phyloP scores from a whole-genome alignment of 495 filamentous ascomycete species.

The Talaromyces proteolyticus region DNA sequence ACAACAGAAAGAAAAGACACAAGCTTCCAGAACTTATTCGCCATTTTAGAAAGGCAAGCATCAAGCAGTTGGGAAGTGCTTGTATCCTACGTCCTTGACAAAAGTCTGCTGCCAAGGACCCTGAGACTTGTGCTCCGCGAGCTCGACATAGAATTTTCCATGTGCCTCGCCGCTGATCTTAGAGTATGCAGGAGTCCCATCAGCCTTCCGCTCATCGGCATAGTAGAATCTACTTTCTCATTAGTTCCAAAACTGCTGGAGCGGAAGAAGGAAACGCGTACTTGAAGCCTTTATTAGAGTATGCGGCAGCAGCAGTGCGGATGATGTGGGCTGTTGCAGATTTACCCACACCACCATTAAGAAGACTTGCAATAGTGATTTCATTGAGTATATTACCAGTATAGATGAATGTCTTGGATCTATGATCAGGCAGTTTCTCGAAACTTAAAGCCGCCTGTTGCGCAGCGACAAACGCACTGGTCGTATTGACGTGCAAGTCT shows the following conservation, averaged over 20 bases:
- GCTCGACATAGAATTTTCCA: constrained; percentile 33
- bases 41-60: no score
- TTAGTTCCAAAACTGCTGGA: constrained; percentile 2
- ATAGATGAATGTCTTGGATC: constrained; percentile 40
- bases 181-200: constrained; percentile 21
- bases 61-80: no score
- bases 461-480: constrained; percentile 36
- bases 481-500: constrained; percentile 37
- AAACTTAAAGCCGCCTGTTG: constrained; percentile 35
- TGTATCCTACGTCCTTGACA: no score
- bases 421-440: constrained; percentile 22
- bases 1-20: no score
- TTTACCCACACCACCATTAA: constrained; percentile 38
- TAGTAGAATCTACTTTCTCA: constrained; percentile 39
- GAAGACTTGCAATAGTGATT: constrained; percentile 17
- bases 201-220: constrained; percentile 35
- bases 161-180: constrained; percentile 32
- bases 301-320: constrained; percentile 27
- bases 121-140: no score
- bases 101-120: no score
- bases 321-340: constrained; percentile 40
- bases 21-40: no score
- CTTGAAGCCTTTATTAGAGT: constrained; percentile 41
- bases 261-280: constrained; percentile 14
- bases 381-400: constrained; percentile 43